phyloP scores from a whole-genome alignment of 2,329 filamentous ascomycete species.

The Exophiala calicioides region DNA sequence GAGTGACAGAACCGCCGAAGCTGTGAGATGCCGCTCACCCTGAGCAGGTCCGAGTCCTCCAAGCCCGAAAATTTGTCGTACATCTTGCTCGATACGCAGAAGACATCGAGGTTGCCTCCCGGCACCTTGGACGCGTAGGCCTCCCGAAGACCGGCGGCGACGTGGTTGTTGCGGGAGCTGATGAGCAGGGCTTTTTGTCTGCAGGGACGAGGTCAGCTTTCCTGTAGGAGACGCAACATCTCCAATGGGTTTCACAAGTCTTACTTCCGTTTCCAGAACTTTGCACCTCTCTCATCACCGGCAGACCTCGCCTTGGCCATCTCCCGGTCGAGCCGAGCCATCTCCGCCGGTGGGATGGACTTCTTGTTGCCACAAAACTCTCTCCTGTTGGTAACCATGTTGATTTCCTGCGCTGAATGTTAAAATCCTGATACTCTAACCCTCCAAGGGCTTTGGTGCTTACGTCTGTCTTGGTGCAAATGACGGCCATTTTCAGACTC shows the following conservation, averaged over 20 bases:
- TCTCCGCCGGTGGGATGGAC: slow-evolving; percentile 2
- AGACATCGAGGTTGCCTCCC: slow-evolving; percentile 34
- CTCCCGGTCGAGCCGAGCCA: not conserved
- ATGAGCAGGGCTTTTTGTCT: slow-evolving; percentile 36
- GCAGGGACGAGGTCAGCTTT: not conserved
- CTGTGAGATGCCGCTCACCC: slow-evolving; percentile 37
- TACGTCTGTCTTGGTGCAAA: slow-evolving; percentile 33
- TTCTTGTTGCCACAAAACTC: slow-evolving; percentile 35
- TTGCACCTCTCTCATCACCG: not conserved
- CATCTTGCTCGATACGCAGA: slow-evolving; percentile 40
- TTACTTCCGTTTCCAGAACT: not conserved
- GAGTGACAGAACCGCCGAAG: slow-evolving; percentile 39
- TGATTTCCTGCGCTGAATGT: slow-evolving; percentile 38
- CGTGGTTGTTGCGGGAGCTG: slow-evolving; percentile 35
- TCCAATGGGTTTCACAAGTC: not conserved
- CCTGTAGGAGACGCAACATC: no score
- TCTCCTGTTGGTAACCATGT: slow-evolving; percentile 30
- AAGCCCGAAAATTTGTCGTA: slow-evolving; percentile 38
- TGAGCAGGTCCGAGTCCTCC: slow-evolving; percentile 33
- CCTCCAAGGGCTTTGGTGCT: not conserved
- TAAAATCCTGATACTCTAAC: not conserved
- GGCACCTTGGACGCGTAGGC: slow-evolving; percentile 33
- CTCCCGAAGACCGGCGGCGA: slow-evolving; percentile 33
- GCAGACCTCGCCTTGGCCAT: not conserved
- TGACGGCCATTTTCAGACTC: slow-evolving; percentile 36